Base-by-base conservation (phyloP, 139 green algal species). In the Gonium pectorale region DNA sequence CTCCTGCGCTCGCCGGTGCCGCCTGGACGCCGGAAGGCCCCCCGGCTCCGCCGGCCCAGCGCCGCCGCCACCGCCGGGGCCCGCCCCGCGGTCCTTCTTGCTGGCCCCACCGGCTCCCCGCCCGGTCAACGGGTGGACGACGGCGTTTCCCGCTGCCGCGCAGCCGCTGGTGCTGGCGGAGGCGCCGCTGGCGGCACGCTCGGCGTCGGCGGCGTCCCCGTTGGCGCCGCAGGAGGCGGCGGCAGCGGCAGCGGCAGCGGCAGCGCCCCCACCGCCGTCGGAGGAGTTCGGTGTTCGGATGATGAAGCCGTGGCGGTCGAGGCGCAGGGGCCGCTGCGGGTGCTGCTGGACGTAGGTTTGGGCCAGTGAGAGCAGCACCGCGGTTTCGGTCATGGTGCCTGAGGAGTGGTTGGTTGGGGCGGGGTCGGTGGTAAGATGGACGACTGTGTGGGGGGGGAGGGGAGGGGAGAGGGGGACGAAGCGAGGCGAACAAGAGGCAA, bases 331-430 rank as follows among this genome's bases (percentile, higher is more conserved):
- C 29, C 66, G 67, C 9, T 78, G 19, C 17, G 33, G 49, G 7
- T 31, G 46, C n/a, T 79, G 31, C 22, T 52, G 19, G 37, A 56
- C 17, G 49, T 26, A 17, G 49, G 17, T 17, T 56, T 56, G 49
- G 49, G 33, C 8, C 5, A 64, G 52, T 0, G 69, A 38, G 3
- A 79, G 66, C 64, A 89, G 52, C 40, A 88, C 87, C 70, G 85
- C 52, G 29, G 87, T 91, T 68, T 91, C 87, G 2, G 87, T 91
- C 33, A 89, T 41, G 31, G 74, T 77, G 64, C 87, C 86, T 90
- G 67, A 4, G 26, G 33, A 79, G 49, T 8, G 5, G 49, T 9
- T 26, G 71, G 71, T 2, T 40, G 70, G n/a, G 49, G 46, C 6
- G 43, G 38, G 44, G 38, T 8, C 1, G 22, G 2, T 27, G n/a